phyloP scores from a whole-genome alignment of 2,329 filamentous ascomycete species.

The Microdochium paspali region DNA sequence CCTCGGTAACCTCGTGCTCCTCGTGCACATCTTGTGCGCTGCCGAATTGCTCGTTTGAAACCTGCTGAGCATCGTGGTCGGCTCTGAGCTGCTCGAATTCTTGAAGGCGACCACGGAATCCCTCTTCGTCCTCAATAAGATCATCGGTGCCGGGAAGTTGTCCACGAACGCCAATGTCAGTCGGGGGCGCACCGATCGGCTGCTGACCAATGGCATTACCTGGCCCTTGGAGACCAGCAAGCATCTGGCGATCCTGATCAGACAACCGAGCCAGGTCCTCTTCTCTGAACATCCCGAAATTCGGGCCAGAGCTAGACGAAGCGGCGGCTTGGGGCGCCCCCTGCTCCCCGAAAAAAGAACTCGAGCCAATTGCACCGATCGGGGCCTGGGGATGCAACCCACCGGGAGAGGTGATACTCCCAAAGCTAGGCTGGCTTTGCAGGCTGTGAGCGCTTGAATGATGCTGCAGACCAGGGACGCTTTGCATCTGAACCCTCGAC shows the following conservation, averaged over 20 bases:
- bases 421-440: constrained; percentile 94
- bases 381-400: constrained; percentile 46
- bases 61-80: constrained; percentile 51
- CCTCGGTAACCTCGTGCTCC: constrained; percentile 9
- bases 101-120: constrained; percentile 62
- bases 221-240: constrained; percentile 29
- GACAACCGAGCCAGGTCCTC: constrained; percentile 65
- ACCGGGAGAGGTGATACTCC: constrained; percentile 84
- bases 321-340: constrained; percentile 29
- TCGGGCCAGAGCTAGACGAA: constrained; percentile 33
- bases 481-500: constrained; percentile 60
- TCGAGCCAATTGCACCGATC: constrained; percentile 48
- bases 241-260: constrained; percentile 41
- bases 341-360: constrained; percentile 60
- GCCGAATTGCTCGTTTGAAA: constrained; percentile 18
- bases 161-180: constrained; percentile 29
- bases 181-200: constrained; percentile 24
- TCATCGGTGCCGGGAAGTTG: constrained; percentile 41
- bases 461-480: constrained; percentile 61
- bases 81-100: constrained; percentile 75
- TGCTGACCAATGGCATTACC: constrained; percentile 22
- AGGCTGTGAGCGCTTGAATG: constrained; percentile 92
- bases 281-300: constrained; percentile 50
- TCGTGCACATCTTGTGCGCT: constrained; percentile 10
- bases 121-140: constrained; percentile 44